A percentile compares a stretch with the other conserved stretches of the same genome.
phyloP scores from a whole-genome alignment of 805 yeast species.

The Zygoascus biomembranicola region DNA sequence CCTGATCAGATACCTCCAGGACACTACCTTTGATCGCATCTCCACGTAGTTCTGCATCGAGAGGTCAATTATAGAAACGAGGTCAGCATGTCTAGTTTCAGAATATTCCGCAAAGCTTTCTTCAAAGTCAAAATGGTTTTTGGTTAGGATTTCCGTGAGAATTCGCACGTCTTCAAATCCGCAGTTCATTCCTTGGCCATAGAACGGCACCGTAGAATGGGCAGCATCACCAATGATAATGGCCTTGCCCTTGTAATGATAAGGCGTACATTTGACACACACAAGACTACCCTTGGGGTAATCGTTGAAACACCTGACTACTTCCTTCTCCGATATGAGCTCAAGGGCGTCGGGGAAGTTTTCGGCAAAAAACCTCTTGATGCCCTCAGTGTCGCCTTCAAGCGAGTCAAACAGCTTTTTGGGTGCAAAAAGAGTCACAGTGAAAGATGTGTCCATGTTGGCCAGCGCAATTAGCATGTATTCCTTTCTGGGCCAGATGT shows the following conservation, averaged over 20 bases:
- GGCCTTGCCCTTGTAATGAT: conserved; percentile 53
- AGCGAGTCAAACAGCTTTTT: conserved; percentile 53
- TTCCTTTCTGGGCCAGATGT: conserved; percentile 85
- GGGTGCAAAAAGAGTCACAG: conserved; percentile 83
- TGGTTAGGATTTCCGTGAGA: conserved; percentile 42
- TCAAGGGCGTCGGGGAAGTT: conserved; percentile 70
- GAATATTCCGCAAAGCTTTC: conserved; percentile 52
- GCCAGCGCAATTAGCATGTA: conserved; percentile 89
- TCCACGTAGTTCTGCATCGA: conserved; percentile 78
- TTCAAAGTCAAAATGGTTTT: conserved; percentile 32
- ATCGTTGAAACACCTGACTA: conserved; percentile 41
- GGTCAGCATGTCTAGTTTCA: conserved; percentile 49
- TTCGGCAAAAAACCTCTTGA: conserved; percentile 44
- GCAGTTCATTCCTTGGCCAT: conserved; percentile 95
- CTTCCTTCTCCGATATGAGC: conserved; percentile 52
- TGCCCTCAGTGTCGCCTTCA: conserved; percentile 33
- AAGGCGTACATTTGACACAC: conserved; percentile 63
- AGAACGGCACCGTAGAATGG: conserved; percentile 96
- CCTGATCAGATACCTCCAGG: conserved; percentile 49
- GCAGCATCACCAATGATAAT: conserved; percentile 88
- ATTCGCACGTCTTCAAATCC: conserved; percentile 87
- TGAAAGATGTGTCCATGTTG: conserved; percentile 77
- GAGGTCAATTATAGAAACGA: conserved; percentile 65
- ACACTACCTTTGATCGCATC: conserved; percentile 75
- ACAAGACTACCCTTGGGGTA: conserved; percentile 75